Evolutionary conservation across 169 alveolate genomes (phyloP).

Genomic region (Toxoplasma gondii): DNA sequence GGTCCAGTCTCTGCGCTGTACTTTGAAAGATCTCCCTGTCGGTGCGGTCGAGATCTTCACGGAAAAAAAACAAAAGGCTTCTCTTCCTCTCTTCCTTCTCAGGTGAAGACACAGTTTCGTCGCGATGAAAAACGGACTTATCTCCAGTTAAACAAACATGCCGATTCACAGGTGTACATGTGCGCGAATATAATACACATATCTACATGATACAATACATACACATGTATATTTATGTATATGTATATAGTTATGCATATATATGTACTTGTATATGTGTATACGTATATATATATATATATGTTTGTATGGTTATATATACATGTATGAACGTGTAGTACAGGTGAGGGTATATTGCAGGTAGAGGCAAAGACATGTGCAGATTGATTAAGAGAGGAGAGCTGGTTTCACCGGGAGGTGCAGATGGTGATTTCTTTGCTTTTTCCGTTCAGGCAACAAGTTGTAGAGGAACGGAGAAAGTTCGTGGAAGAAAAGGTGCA

Average conservation of each 20-base stretch:
- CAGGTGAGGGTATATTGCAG: too few relatives aligned
- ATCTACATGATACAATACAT: too few relatives aligned
- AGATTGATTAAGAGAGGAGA: too few relatives aligned
- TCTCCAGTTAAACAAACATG: not conserved
- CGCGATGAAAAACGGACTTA: not conserved
- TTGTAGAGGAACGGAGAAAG: constrained; percentile 7
- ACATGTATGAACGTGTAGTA: too few relatives aligned
- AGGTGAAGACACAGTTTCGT: not conserved
- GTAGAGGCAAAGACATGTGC: too few relatives aligned
- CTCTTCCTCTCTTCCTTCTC: not conserved
- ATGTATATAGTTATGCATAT: not conserved
- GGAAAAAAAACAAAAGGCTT: not conserved
- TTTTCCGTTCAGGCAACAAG: not conserved
- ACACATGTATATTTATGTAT: too few relatives aligned
- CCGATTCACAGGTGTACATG: not conserved
- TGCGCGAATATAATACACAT: too few relatives aligned
- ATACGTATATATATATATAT: too few relatives aligned
- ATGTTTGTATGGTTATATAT: not conserved
- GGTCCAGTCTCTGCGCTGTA: constrained; percentile 13
- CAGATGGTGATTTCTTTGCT: not conserved
- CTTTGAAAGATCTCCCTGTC: not conserved
- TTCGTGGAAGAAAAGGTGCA: constrained; percentile 6
- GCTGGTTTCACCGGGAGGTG: too few relatives aligned
- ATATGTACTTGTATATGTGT: too few relatives aligned
- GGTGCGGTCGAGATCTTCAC: constrained; percentile 5